Conservation (phyloP, 176 grass and related monocot species). For the Tillandsia leiboldiana region DNA sequence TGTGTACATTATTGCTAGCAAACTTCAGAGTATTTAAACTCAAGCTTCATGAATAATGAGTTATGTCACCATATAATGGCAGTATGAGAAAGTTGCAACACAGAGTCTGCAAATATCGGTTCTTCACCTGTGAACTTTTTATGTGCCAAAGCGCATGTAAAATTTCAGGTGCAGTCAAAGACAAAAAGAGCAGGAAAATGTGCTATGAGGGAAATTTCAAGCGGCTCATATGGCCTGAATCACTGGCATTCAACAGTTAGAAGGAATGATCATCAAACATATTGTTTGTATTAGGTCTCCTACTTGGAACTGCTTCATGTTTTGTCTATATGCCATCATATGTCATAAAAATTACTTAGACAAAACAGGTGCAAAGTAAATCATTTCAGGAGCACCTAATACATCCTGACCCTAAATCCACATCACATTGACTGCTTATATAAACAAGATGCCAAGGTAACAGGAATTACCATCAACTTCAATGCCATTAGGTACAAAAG, state of each 20-base stretch:
- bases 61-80: not conserved
- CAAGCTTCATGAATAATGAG: not conserved
- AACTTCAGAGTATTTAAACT: not conserved
- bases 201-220: not conserved
- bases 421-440: constrained; percentile 5
- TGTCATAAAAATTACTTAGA: not conserved
- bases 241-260: not conserved
- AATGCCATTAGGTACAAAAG: constrained; percentile 95
- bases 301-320: not conserved
- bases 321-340: not conserved
- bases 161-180: not conserved
- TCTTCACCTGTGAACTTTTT: too few species aligned
- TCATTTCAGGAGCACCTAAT: not conserved
- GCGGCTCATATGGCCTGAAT: not conserved
- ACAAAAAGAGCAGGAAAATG: not conserved
- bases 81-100: not conserved
- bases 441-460: constrained; percentile 18
- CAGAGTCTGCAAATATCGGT: too few species aligned
- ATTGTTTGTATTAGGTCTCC: not conserved
- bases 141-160: not conserved
- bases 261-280: not conserved
- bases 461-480: constrained; percentile 75
- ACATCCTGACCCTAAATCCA: not conserved
- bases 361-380: not conserved
- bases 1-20: not conserved